Evolutionary conservation across 129 eudicot genomes (phyloP).

Genomic region (Gnaphalium uliginosum): DNA sequence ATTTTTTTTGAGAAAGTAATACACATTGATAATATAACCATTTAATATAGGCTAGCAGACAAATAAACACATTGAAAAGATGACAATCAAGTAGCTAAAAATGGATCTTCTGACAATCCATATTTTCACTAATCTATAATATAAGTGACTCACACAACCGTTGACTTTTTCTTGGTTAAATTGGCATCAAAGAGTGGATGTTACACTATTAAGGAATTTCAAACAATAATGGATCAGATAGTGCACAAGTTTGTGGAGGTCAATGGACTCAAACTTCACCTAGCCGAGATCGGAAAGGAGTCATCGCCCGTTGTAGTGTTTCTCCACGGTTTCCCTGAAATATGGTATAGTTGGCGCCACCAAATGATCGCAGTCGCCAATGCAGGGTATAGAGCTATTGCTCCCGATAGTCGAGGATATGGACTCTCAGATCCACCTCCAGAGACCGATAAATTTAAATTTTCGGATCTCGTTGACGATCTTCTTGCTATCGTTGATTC

Average conservation of each 20-base stretch:
- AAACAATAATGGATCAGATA: constrained; percentile 37
- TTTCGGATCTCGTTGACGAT: constrained; percentile 35
- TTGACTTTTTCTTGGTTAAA: not conserved
- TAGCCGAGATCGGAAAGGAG: constrained; percentile 37
- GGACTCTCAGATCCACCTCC: constrained; percentile 49
- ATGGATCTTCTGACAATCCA: not conserved
- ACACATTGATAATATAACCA: not conserved
- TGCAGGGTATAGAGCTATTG: constrained; percentile 44
- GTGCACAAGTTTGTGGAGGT: constrained; percentile 37
- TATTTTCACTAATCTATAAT: not conserved
- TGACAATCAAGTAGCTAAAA: not conserved
- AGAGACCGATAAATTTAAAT: constrained; percentile 38
- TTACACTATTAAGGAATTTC: not conserved
- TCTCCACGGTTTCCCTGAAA: constrained; percentile 49
- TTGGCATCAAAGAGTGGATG: not conserved
- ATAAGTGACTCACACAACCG: not conserved
- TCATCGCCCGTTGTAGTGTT: constrained; percentile 39
- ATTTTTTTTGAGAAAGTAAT: too few species aligned
- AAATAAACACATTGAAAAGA: not conserved
- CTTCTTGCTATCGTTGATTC: constrained; percentile 39
- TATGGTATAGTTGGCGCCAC: constrained; percentile 58
- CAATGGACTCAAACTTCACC: constrained; percentile 42
- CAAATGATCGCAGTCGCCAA: constrained; percentile 50
- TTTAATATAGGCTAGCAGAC: not conserved
- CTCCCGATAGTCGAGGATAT: constrained; percentile 45